A percentile compares a stretch with the other conserved stretches of the same genome.
Evolutionary conservation across 768 basidiomycete genomes (phyloP).

Genomic region (Austroboletus festivus): DNA sequence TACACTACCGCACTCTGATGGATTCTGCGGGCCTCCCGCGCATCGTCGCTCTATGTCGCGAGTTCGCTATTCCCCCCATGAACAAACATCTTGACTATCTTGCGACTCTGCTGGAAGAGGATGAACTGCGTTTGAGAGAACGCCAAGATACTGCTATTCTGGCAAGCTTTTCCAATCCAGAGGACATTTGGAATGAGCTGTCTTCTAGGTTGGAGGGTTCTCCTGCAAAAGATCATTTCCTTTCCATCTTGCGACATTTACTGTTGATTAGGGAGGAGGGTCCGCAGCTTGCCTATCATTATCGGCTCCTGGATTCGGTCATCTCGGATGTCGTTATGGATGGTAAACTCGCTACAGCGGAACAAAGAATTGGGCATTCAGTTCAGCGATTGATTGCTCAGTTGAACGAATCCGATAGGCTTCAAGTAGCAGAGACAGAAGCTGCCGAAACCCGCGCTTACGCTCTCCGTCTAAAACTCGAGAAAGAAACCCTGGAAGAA

Average conservation of each 20-base stretch:
- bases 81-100: constrained; percentile 65
- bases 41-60: constrained; percentile 66
- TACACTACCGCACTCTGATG: constrained; percentile 88
- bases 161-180: constrained; percentile 71
- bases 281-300: constrained; percentile 79
- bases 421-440: constrained; percentile 77
- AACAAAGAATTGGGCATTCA: constrained; percentile 82
- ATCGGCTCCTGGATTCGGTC: constrained; percentile 85
- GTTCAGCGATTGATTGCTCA: constrained; percentile 86
- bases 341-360: constrained; percentile 81
- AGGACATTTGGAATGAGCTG: constrained; percentile 85
- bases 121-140: constrained; percentile 69
- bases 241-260: constrained; percentile 93
- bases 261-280: constrained; percentile 89
- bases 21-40: constrained; percentile 78
- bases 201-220: constrained; percentile 73
- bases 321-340: constrained; percentile 91
- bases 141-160: constrained; percentile 75
- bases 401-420: constrained; percentile 86
- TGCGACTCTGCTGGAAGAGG: constrained; percentile 62
- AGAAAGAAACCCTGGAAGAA: constrained; percentile 80
- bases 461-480: constrained; percentile 63
- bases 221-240: constrained; percentile 77
- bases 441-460: constrained; percentile 63
- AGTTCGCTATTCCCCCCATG: constrained; percentile 61